Base-by-base conservation (phyloP, 2,329 filamentous ascomycete genomes). In the Leptographium galeiforme region DNA sequence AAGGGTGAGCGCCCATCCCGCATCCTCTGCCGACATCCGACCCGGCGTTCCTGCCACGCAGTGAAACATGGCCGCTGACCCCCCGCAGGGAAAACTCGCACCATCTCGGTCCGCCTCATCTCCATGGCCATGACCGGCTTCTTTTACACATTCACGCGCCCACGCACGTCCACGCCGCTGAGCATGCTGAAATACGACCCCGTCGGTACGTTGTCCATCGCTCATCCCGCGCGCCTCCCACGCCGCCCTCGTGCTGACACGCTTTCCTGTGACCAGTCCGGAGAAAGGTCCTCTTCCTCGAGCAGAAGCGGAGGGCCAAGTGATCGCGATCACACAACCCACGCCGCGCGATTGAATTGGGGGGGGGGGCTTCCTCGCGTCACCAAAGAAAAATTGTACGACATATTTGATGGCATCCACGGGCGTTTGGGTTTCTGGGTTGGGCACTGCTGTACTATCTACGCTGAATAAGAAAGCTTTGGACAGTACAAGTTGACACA, bases 181-280 rank as follows among this genome's bases (percentile, higher is more conserved):
- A 94, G 89, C 73, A 93, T 98, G 89, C 75, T 98, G 63, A 98
- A 98, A 76, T 98, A 98, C 71, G 93, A 98, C 67, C 93, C 93
- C 44, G 90, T 98, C 59, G 85, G 88, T 95, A 81, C 19, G 47
- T 47, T n/a, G n/a, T 13, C 43, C 41, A 8, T 38, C 25, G 12
- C 18, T 52, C n/a, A 5, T 34, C 18, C 13, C 14, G 4, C 25
- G 33, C 46, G n/a, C 11, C 12, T 7, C 16, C 5, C n/a, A 14
- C 10, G 7, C 8, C 16, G 32, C 14, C 11, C n/a, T 40, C 1
- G 11, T 30, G 7, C 38, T 38, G 2, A 43, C 39, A 14, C 16
- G 25, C 25, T 25, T 25, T 2, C 25, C 25, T n/a, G 25, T 39
- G 16, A 38, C 34, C 61, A 94, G 93, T 98, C 53, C 87, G 89